Percentiles rank a stretch among this genome's conserved stretches.
Evolutionary conservation across 139 green algal genomes (phyloP).

Genomic region (Yamagishiella unicocca): DNA sequence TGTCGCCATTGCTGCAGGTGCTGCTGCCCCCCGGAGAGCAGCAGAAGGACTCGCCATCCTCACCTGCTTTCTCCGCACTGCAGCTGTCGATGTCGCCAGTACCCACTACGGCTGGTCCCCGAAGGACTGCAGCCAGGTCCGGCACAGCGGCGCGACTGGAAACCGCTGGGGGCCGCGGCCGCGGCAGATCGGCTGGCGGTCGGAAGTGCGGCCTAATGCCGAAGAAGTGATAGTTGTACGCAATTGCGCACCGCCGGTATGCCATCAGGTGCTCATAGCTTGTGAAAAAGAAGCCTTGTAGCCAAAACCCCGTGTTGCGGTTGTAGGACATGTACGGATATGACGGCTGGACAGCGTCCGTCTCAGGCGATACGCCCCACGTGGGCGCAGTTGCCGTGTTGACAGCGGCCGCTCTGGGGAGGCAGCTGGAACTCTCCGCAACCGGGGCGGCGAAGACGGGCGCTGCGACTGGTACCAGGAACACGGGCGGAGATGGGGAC

Average conservation of each 20-base stretch:
- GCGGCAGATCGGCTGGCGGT: background rate
- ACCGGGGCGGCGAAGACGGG: background rate
- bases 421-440: background rate
- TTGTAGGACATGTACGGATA: background rate
- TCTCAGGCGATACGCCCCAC: background rate
- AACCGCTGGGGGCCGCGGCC: background rate
- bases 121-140: background rate
- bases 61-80: background rate
- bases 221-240: slow-evolving; percentile 34
- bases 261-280: slow-evolving; percentile 7
- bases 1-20: slow-evolving; percentile 16
- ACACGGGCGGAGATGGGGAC: background rate
- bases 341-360: background rate
- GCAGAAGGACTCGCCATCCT: background rate
- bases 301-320: background rate
- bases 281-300: background rate
- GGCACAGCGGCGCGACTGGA: background rate
- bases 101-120: background rate
- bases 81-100: background rate
- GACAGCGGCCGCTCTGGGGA: background rate
- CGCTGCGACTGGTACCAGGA: background rate
- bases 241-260: slow-evolving; percentile 16
- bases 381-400: background rate
- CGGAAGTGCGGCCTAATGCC: slow-evolving; percentile 18
- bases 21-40: slow-evolving; percentile 2